phyloP scores from a whole-genome alignment of 1,284 basidiomycete species.

The Rhodotorula sp. region DNA sequence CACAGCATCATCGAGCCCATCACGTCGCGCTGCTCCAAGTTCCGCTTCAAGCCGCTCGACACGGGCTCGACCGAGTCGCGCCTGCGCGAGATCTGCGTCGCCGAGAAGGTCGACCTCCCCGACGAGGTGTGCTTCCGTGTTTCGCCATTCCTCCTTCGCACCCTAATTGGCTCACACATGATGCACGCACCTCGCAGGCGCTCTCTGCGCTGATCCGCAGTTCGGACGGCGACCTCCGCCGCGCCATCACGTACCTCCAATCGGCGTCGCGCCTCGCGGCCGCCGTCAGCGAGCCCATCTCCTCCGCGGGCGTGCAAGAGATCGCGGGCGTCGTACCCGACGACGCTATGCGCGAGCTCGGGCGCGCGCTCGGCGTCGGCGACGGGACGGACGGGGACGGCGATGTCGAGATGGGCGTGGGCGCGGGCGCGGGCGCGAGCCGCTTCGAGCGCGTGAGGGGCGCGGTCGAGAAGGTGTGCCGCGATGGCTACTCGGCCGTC shows the following conservation, averaged over 20 bases:
- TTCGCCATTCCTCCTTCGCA: background rate
- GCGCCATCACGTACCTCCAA: conserved; percentile 98
- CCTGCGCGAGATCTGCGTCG: conserved; percentile 73
- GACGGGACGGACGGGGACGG: conserved; percentile 43
- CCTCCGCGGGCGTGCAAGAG: conserved; percentile 75
- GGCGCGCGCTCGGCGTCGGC: conserved; percentile 74
- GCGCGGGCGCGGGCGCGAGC: conserved; percentile 43
- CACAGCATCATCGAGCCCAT: conserved; percentile 97
- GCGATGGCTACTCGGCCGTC: conserved; percentile 88
- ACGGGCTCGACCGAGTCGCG: conserved; percentile 71
- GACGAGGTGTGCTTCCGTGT: conserved; percentile 50
- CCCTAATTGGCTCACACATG: background rate
- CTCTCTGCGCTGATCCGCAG: conserved; percentile 72
- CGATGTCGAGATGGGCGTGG: conserved; percentile 55
- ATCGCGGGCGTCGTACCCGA: conserved; percentile 94
- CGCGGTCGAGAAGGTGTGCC: conserved; percentile 72
- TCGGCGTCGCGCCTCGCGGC: conserved; percentile 83
- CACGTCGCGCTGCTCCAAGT: conserved; percentile 98
- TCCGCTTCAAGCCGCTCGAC: conserved; percentile 93
- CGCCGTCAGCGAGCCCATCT: conserved; percentile 69
- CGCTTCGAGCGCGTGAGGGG: conserved; percentile 71
- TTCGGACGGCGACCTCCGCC: conserved; percentile 89
- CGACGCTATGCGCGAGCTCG: conserved; percentile 68
- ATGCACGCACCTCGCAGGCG: conserved; percentile 52
- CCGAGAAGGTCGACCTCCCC: conserved; percentile 57